Conservation (phyloP, 2,329 filamentous ascomycete genomes). For the Polychaeton citri region DNA sequence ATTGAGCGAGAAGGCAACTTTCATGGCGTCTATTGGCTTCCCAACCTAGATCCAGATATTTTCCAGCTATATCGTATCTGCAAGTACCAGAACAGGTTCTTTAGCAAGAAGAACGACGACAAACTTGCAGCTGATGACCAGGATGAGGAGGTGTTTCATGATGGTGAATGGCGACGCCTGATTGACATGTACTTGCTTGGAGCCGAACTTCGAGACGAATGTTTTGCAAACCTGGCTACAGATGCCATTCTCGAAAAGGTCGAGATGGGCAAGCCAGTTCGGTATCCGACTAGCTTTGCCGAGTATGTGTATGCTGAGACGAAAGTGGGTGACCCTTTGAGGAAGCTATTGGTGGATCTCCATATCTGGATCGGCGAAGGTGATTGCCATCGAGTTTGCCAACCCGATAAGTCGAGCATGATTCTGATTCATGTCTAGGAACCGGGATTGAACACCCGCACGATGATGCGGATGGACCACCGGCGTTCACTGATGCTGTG, state of each 20-base stretch:
- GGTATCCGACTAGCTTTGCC: slow-evolving; percentile 11
- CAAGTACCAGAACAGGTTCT: background rate
- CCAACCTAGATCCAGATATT: slow-evolving; percentile 4
- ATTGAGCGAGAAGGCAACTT: slow-evolving; percentile 1
- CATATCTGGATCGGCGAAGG: slow-evolving; percentile 12
- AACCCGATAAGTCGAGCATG: background rate
- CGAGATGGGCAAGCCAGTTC: slow-evolving; percentile 2
- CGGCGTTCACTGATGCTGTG: slow-evolving; percentile 3
- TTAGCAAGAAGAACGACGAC: slow-evolving; percentile 2
- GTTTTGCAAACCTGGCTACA: slow-evolving; percentile 14
- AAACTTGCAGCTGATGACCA: slow-evolving; percentile 2
- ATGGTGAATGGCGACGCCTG: slow-evolving; percentile 10
- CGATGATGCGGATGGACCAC: slow-evolving; percentile 9
- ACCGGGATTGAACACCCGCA: slow-evolving; percentile 5
- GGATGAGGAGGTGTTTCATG: slow-evolving; percentile 2
- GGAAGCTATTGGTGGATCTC: slow-evolving; percentile 10
- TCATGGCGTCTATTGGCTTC: slow-evolving; percentile 4
- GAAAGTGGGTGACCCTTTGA: slow-evolving; percentile 6
- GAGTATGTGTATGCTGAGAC: slow-evolving; percentile 7
- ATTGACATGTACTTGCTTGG: slow-evolving; percentile 14
- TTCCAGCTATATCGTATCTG: slow-evolving; percentile 9
- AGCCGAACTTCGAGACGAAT: slow-evolving; percentile 10
- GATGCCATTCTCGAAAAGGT: slow-evolving; percentile 8
- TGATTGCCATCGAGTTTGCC: background rate
- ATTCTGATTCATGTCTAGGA: slow-evolving; percentile 1